Evolutionary conservation across 805 yeast genomes (phyloP).

Genomic region (Kockiozyma suomiensis): DNA sequence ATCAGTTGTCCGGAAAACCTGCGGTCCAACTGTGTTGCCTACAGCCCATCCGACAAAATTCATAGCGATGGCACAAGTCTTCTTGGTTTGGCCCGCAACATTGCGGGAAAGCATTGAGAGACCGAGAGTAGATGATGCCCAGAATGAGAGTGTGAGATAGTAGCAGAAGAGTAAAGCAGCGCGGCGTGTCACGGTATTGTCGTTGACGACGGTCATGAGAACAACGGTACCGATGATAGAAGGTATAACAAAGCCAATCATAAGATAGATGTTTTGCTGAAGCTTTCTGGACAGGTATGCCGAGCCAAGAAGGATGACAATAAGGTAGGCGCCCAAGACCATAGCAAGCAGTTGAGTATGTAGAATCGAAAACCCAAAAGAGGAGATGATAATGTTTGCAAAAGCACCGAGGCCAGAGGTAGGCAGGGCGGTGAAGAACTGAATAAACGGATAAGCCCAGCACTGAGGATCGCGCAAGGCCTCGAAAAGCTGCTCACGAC

Average conservation of each 20-base stretch:
- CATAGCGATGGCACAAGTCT: conserved; percentile 22
- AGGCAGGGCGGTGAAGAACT: conserved; percentile 40
- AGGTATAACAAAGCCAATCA: conserved; percentile 40
- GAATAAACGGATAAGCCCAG: conserved; percentile 39
- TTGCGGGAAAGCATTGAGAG: conserved; percentile 31
- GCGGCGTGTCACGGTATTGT: conserved; percentile 34
- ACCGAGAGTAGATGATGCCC: conserved; percentile 33
- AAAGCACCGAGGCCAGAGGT: conserved; percentile 42
- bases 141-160: conserved; percentile 39
- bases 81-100: conserved; percentile 42
- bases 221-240: conserved; percentile 43
- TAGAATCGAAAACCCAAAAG: conserved; percentile 41
- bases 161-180: conserved; percentile 42
- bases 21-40: conserved; percentile 70
- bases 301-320: conserved; percentile 37
- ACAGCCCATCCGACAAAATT: conserved; percentile 39
- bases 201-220: conserved; percentile 37
- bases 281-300: conserved; percentile 37
- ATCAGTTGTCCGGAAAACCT: conserved; percentile 56
- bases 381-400: conserved; percentile 40
- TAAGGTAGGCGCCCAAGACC: conserved; percentile 43
- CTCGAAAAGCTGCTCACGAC: conserved; percentile 18
- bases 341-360: conserved; percentile 44
- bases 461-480: conserved; percentile 31
- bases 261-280: conserved; percentile 34